Evolutionary conservation across 2,329 filamentous ascomycete species (phyloP).

Genomic region (Dactylellina sp.): DNA sequence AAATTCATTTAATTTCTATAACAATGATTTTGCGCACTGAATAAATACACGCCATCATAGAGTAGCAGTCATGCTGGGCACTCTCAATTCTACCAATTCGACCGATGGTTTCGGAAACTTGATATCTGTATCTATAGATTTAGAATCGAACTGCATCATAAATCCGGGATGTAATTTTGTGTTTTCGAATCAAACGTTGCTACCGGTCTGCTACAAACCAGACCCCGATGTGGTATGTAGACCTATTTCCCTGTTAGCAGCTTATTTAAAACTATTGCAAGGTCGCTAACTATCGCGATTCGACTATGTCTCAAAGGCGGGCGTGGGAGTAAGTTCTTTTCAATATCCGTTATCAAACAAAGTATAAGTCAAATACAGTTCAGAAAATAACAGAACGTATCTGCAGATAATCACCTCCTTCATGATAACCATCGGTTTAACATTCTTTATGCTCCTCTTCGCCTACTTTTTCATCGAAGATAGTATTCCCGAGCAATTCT

Average conservation of each 20-base stretch:
- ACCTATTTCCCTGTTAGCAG: not conserved
- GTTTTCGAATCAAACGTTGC: not conserved
- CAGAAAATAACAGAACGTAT: too few relatives aligned
- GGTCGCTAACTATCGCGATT: not conserved
- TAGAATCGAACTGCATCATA: slow-evolving; percentile 2
- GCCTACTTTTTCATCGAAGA: slow-evolving; percentile 18
- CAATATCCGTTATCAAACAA: not conserved
- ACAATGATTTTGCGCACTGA: too few relatives aligned
- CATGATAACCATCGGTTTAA: not conserved
- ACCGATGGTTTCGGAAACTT: not conserved
- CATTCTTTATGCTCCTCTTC: slow-evolving; percentile 16
- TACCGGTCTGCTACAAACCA: slow-evolving; percentile 5
- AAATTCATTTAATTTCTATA: too few relatives aligned
- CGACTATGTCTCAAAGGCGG: not conserved
- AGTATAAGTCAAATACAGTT: too few relatives aligned
- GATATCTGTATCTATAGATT: not conserved
- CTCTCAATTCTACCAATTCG: not conserved
- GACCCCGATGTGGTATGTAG: slow-evolving; percentile 7
- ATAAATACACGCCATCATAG: too few relatives aligned
- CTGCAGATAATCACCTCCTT: slow-evolving; percentile 21
- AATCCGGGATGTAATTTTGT: slow-evolving; percentile 13
- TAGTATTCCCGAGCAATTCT: slow-evolving; percentile 9
- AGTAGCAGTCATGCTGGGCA: not conserved
- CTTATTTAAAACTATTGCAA: not conserved
- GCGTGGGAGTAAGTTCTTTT: slow-evolving; percentile 5